Conservation (phyloP, 179 eudicot genomes). For the Monotropa hypopitys region DNA sequence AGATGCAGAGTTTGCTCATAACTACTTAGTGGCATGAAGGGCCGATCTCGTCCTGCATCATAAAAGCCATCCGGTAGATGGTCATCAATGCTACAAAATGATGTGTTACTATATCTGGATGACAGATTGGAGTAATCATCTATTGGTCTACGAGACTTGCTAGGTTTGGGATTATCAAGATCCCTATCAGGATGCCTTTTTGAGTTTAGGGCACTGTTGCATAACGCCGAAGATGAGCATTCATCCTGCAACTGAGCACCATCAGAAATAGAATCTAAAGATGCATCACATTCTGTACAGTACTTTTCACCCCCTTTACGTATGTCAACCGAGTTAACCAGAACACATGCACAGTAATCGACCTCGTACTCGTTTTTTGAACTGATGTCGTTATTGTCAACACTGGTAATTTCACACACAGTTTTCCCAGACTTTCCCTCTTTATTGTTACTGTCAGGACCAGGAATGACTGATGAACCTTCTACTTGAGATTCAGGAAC, state of each 20-base stretch:
- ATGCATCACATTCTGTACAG: constrained; percentile 13
- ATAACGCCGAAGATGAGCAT: constrained; percentile 23
- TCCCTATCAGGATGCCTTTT: constrained; percentile 71
- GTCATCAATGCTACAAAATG: constrained; percentile 72
- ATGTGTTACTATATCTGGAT: constrained; percentile 47
- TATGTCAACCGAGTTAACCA: constrained; percentile 10
- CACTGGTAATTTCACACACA: constrained; percentile 15
- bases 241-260: constrained; percentile 26
- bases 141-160: constrained; percentile 51
- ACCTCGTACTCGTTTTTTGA: constrained; percentile 20
- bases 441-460: constrained; percentile 21
- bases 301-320: constrained; percentile 21
- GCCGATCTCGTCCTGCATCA: constrained; percentile 96
- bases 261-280: constrained; percentile 22
- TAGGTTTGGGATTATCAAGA: constrained; percentile 70
- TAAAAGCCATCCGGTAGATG: constrained; percentile 81
- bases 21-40: constrained; percentile 52
- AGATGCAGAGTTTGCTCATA: constrained; percentile 51
- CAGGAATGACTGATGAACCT: constrained; percentile 27
- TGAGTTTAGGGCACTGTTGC: constrained; percentile 30
- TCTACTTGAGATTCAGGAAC: constrained; percentile 24
- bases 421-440: constrained; percentile 19
- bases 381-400: constrained; percentile 21
- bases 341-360: constrained; percentile 23
- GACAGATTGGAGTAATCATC: constrained; percentile 39